Evolutionary conservation across 2,329 filamentous ascomycete genomes (phyloP).

Genomic region (Ophiobolus disseminans): DNA sequence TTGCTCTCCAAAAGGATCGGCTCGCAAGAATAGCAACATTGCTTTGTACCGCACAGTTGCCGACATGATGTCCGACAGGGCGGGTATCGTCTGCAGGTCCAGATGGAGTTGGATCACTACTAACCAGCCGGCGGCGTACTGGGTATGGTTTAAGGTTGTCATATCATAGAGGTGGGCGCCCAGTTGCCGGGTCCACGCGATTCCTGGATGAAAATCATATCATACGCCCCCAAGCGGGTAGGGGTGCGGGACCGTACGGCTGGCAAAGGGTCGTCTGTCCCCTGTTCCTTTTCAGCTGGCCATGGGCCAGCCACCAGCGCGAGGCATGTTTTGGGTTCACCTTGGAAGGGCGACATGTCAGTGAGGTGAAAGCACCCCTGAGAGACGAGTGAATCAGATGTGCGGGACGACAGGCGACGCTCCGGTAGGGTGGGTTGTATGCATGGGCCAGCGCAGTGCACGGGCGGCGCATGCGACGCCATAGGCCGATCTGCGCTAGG

Average conservation of each 20-base stretch:
- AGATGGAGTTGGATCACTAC: constrained; percentile 16
- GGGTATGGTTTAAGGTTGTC: constrained; percentile 36
- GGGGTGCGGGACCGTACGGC: constrained; percentile 17
- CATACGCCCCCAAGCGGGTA: constrained; percentile 25
- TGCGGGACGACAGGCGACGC: constrained; percentile 11
- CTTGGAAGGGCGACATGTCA: constrained; percentile 7
- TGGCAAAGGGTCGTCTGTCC: constrained; percentile 15
- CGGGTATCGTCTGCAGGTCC: constrained; percentile 20
- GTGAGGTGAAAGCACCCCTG: constrained; percentile 10
- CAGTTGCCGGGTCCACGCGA: constrained; percentile 37
- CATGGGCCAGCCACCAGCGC: constrained; percentile 27
- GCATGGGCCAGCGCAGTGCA: constrained; percentile 28
- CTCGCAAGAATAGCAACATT: constrained; percentile 26
- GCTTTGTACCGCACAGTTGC: constrained; percentile 12
- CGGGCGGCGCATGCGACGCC: constrained; percentile 22
- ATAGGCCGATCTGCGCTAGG: constrained; percentile 27
- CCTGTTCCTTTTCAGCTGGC: constrained; percentile 24
- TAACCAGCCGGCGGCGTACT: constrained; percentile 24
- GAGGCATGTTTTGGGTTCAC: constrained; percentile 13
- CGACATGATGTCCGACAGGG: constrained; percentile 16
- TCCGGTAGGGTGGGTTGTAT: constrained; percentile 32
- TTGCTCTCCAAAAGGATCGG: constrained; percentile 20
- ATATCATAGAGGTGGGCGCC: constrained; percentile 39
- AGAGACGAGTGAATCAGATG: constrained; percentile 8
- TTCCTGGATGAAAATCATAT: constrained; percentile 42